Percentiles rank a stretch among this genome's conserved stretches.
Evolutionary conservation across 2,329 filamentous ascomycete genomes (phyloP).

Genomic region (Cladophialophora exuberans): DNA sequence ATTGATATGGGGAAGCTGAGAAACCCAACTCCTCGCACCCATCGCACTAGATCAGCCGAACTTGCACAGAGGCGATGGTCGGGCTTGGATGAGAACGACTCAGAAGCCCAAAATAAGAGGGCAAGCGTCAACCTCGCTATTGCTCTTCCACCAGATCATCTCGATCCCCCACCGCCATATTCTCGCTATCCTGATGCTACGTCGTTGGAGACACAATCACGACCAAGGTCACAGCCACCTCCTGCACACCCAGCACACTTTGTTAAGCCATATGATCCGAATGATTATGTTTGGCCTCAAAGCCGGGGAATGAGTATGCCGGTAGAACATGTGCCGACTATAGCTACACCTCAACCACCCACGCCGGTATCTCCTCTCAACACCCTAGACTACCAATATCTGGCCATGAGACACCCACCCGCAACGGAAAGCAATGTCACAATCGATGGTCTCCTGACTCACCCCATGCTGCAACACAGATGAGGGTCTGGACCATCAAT

Average conservation of each 20-base stretch:
- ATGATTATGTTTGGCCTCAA: conserved; percentile 1
- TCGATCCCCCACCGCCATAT: conserved; percentile 28
- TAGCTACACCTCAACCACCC: conserved; percentile 15
- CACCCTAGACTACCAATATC: conserved; percentile 18
- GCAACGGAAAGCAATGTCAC: conserved; percentile 8
- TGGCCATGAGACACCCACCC: conserved; percentile 9
- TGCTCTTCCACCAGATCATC: conserved; percentile 25
- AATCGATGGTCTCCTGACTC: conserved; percentile 12
- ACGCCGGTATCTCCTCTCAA: conserved; percentile 25
- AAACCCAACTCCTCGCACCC: conserved; percentile 15
- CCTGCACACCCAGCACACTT: not conserved
- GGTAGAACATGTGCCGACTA: conserved; percentile 9
- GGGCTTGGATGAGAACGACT: conserved; percentile 5
- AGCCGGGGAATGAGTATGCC: not conserved
- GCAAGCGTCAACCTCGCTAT: conserved; percentile 25
- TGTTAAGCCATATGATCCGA: conserved; percentile 11
- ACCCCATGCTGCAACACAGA: conserved; percentile 19
- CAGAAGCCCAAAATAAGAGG: conserved; percentile 1
- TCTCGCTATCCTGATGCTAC: conserved; percentile 7
- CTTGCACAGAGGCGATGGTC: conserved; percentile 10
- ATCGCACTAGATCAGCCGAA: conserved; percentile 22
- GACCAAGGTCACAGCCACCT: conserved; percentile 1
- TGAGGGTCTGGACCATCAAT: not conserved
- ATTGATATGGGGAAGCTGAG: conserved; percentile 8
- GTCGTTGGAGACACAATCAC: not conserved